These are phyloP conservation scores for Botrytis fabae DNA, from an alignment of 2,329 filamentous ascomycete species.

Conservation along the genomic window DNA sequence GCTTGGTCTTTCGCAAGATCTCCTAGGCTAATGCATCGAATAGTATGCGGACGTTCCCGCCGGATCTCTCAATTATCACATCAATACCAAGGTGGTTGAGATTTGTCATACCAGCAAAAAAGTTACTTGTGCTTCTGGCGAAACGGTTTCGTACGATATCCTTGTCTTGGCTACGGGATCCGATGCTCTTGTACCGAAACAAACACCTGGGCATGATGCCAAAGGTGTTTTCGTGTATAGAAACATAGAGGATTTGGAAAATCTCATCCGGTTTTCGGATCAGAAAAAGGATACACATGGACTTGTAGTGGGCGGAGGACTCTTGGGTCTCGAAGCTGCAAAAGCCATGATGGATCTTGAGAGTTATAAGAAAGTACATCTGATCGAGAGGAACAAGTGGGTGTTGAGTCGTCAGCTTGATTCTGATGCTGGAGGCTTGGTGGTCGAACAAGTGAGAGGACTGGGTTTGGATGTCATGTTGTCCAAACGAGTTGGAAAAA, in stretches of 20 bases:
- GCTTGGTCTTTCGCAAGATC: neutral
- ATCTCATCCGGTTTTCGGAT: conserved; percentile 71
- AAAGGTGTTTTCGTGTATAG: conserved; percentile 87
- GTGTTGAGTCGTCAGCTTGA: conserved; percentile 82
- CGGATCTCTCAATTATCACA: conserved; percentile 69
- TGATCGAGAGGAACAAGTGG: conserved; percentile 83
- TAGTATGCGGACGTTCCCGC: conserved; percentile 46
- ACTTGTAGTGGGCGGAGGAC: conserved; percentile 78
- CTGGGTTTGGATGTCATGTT: conserved; percentile 79
- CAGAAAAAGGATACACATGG: conserved; percentile 67
- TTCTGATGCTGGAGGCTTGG: conserved; percentile 74
- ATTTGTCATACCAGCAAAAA: conserved; percentile 65
- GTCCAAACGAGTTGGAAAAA: conserved; percentile 70
- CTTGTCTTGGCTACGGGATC: conserved; percentile 85
- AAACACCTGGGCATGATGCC: conserved; percentile 76
- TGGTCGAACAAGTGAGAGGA: conserved; percentile 76
- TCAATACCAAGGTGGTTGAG: conserved; percentile 72
- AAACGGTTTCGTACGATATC: conserved; percentile 72
- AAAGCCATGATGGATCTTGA: conserved; percentile 89
- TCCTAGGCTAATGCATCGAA: neutral
- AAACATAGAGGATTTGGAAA: conserved; percentile 78
- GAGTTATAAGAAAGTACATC: conserved; percentile 69
- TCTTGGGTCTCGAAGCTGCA: conserved; percentile 84
- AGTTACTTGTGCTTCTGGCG: conserved; percentile 69
- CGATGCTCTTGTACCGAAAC: conserved; percentile 67